Evolutionary conservation across 352 stramenopile genomes (phyloP).

Genomic region (Stephanocyclus meneghinianus): DNA sequence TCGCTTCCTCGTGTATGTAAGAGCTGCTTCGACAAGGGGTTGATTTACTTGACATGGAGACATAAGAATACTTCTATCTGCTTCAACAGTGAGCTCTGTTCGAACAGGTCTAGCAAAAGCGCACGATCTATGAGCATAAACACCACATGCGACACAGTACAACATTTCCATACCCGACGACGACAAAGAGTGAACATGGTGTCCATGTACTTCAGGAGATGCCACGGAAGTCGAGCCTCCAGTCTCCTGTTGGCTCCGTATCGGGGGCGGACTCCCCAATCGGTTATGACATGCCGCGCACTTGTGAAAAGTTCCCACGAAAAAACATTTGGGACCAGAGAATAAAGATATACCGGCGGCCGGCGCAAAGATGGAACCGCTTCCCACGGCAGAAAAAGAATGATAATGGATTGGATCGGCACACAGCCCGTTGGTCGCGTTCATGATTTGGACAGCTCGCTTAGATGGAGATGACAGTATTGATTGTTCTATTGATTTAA

Average conservation of each 20-base stretch:
- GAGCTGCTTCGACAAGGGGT: conserved; percentile 21
- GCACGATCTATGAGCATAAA: conserved; percentile 73
- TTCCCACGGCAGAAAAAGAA: conserved; percentile 58
- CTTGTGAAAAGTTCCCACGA: conserved; percentile 51
- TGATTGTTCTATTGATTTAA: no score
- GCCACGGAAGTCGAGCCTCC: neutral
- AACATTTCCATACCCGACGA: conserved; percentile 41
- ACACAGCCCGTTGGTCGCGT: conserved; percentile 30
- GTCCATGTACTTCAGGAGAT: neutral
- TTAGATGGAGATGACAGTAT: conserved; percentile 33
- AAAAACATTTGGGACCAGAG: conserved; percentile 40
- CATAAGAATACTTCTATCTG: neutral
- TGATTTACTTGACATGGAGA: conserved; percentile 40
- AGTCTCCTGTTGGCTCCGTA: neutral
- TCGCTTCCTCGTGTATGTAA: neutral
- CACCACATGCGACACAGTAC: conserved; percentile 65
- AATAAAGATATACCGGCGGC: conserved; percentile 17
- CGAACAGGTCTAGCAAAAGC: conserved; percentile 24
- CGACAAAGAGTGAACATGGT: neutral
- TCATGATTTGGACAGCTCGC: conserved; percentile 41
- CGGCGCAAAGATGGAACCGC: conserved; percentile 2
- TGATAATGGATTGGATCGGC: conserved; percentile 64
- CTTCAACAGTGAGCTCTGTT: neutral
- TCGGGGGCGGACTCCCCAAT: conserved; percentile 27
- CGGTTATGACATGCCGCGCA: conserved; percentile 58